Evolutionary conservation across 1,284 basidiomycete genomes (phyloP).

Genomic region (Puccinia horiana): DNA sequence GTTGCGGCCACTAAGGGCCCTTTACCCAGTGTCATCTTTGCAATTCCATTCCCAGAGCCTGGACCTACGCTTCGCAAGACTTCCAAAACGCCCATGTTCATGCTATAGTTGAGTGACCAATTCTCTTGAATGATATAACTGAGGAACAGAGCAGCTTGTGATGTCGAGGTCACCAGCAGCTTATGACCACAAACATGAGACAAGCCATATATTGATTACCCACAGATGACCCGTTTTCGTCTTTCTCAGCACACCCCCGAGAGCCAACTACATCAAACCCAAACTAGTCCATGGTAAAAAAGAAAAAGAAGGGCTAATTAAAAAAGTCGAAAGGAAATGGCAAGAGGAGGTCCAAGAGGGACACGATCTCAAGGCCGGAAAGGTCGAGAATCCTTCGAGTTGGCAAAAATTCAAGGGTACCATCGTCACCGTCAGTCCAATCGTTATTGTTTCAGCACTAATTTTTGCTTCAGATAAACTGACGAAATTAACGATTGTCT

Average conservation of each 20-base stretch:
- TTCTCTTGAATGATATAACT: not conserved
- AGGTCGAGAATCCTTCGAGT: constrained; percentile 23
- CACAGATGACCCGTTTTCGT: not conserved
- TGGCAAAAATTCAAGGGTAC: constrained; percentile 48
- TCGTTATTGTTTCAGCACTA: not conserved
- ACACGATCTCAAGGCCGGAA: constrained; percentile 29
- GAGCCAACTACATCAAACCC: constrained; percentile 41
- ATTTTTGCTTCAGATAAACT: not conserved
- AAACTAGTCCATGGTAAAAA: constrained; percentile 31
- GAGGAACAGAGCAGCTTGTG: not conserved
- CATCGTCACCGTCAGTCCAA: constrained; percentile 22
- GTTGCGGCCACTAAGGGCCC: constrained; percentile 35
- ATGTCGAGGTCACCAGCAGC: not conserved
- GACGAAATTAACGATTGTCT: not conserved
- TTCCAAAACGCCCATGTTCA: constrained; percentile 35
- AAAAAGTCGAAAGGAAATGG: constrained; percentile 45
- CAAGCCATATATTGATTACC: not conserved
- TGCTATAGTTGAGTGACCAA: constrained; percentile 36
- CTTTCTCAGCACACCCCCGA: constrained; percentile 27
- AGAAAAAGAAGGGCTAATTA: constrained; percentile 37
- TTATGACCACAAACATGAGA: not conserved
- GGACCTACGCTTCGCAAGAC: constrained; percentile 19
- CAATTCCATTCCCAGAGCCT: constrained; percentile 43
- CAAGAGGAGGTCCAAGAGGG: constrained; percentile 44
- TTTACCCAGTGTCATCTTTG: constrained; percentile 35